phyloP scores from a whole-genome alignment of 176 grass and related monocot species.

The Cenchrus purpureus region DNA sequence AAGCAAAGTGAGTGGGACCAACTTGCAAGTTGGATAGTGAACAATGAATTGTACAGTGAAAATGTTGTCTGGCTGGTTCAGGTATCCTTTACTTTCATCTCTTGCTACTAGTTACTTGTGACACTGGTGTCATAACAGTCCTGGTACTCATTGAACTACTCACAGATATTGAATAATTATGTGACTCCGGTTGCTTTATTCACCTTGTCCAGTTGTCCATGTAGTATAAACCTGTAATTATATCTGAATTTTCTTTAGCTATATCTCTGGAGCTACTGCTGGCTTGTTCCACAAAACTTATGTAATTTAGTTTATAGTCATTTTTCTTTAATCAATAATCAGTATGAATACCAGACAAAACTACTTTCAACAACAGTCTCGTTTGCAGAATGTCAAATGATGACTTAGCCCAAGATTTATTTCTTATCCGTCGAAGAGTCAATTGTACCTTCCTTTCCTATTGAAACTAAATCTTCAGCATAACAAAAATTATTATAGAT shows the following conservation, averaged over 20 bases:
- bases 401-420: background rate
- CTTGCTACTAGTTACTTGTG: constrained; percentile 3
- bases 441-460: background rate
- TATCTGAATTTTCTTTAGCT: constrained; percentile 7
- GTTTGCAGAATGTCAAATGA: constrained; percentile 24
- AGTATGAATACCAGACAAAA: background rate
- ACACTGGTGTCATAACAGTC: background rate
- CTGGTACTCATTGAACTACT: constrained; percentile 25
- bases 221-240: background rate
- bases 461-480: constrained; percentile 20
- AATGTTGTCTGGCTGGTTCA: constrained; percentile 99
- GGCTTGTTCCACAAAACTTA: background rate
- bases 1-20: constrained; percentile 99
- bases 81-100: constrained; percentile 50
- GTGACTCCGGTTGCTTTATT: background rate
- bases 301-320: background rate
- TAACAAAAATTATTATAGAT: constrained; percentile 26
- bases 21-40: constrained; percentile 99
- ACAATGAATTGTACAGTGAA: constrained; percentile 91
- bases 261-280: background rate
- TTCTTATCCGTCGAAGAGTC: background rate
- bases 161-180: background rate
- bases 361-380: background rate
- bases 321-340: constrained; percentile 16
- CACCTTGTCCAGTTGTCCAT: background rate